phyloP scores from a whole-genome alignment of 345 rosid genomes.

The Reutealis trisperma region DNA sequence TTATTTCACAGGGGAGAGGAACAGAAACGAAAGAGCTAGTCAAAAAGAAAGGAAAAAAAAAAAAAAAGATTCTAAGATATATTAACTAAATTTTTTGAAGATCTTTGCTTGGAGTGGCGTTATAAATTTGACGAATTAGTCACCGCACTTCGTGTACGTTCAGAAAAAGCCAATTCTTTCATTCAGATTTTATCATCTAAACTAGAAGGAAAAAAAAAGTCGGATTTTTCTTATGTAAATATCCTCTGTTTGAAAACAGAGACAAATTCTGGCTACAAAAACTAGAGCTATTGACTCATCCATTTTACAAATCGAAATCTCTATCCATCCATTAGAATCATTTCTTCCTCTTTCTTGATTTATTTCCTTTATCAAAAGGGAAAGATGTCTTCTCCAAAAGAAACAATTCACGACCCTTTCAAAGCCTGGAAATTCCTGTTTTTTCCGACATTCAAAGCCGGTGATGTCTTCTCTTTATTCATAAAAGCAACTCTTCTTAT shows the following conservation, averaged over 20 bases:
- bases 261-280: background rate
- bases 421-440: conserved; percentile 38
- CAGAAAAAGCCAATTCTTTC: background rate
- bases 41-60: background rate
- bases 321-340: background rate
- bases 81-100: background rate
- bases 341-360: background rate
- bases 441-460: conserved; percentile 35
- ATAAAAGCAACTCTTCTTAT: conserved; percentile 45
- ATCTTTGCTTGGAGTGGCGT: background rate
- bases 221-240: background rate
- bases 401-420: conserved; percentile 35
- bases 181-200: background rate
- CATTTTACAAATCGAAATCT: background rate
- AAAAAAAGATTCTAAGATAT: background rate
- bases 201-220: background rate
- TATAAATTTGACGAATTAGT: background rate
- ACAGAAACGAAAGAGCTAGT: background rate
- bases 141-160: background rate
- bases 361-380: background rate
- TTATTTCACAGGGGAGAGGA: too few species aligned
- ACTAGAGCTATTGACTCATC: background rate
- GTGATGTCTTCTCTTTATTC: conserved; percentile 36
- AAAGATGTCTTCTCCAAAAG: conserved; percentile 31
- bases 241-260: background rate